Base-by-base conservation (phyloP, 805 yeast genomes). In the Komagataella phaffii region DNA sequence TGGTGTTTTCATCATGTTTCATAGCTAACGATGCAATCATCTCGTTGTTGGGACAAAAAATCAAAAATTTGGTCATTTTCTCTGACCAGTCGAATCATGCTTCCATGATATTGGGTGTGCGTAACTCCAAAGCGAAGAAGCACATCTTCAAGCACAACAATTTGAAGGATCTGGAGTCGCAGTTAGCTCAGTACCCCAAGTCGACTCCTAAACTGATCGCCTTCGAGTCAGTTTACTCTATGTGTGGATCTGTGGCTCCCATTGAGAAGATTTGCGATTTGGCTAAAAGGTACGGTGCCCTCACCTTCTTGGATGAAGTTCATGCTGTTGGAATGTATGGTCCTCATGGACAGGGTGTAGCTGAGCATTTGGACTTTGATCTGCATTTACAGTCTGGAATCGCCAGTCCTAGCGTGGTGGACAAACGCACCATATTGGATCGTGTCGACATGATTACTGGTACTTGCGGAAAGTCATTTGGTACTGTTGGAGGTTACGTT, bases 311-410 rank as follows among this genome's bases (percentile, higher is more conserved):
- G 66, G 99, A 93, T 67, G 99, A 93, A 69, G 99, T 93, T 44
- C 99, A 93, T 64, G 98, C 99, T 43, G 98, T 93, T 48, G 99
- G 99, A 52, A 79, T 93, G 83, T 93, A 93, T 65, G 99, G 99
- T 61, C 98, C 99, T 54, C 96, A 87, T 61, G 99, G 99, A 64
- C 99, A 96, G 40, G 99, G 99, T 71, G 98, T 93, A 52, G 96
- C 98, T 49, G 99, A 93, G 69, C 99, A 93, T 66, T 74, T 85
- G 61, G 88, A 93, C 69, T 93, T 89, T 60, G 87, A 87, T 48
- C 81, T 82, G 52, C 95, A 91, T 64, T 79, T 87, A 62, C 64
- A 72, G 53, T 67, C 81, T 14, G 93, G 93, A 57, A 71, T 80
- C 58, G 75, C 75, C 12, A 71, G 79, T 17, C 77, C 80, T 57